phyloP scores from a whole-genome alignment of 768 basidiomycete genomes.

The Suillus clintonianus region DNA sequence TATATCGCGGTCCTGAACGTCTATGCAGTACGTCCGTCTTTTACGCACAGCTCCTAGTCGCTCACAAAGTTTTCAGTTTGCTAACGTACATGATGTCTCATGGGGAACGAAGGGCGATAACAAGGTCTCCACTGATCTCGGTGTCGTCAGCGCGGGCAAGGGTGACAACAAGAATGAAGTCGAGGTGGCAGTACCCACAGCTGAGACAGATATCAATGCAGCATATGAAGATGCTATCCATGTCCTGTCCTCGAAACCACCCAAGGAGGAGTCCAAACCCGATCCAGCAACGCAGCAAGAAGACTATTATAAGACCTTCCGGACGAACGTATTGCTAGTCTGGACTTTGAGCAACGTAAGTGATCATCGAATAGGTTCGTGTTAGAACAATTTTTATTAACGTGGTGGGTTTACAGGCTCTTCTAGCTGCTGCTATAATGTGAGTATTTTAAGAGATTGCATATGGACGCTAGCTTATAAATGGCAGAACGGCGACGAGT shows the following conservation, averaged over 20 bases:
- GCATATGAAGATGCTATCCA: conserved; percentile 91
- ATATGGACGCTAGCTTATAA: conserved; percentile 3
- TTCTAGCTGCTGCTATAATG: conserved; percentile 77
- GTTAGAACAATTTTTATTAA: conserved; percentile 3
- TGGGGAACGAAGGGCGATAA: conserved; percentile 98
- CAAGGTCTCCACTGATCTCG: conserved; percentile 82
- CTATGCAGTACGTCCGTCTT: conserved; percentile 56
- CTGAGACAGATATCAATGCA: conserved; percentile 86
- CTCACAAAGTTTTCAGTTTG: conserved; percentile 50
- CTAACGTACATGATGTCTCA: conserved; percentile 88
- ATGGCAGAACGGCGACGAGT: conserved; percentile 40
- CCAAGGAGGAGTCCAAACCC: conserved; percentile 64
- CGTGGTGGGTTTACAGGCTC: conserved; percentile 41
- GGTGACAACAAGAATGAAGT: conserved; percentile 73
- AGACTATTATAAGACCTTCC: conserved; percentile 86
- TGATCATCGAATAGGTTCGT: conserved; percentile 27
- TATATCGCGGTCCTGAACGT: conserved; percentile 95
- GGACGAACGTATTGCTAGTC: conserved; percentile 85
- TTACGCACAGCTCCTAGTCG: not conserved
- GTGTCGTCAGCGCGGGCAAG: conserved; percentile 67
- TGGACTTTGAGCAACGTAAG: conserved; percentile 87
- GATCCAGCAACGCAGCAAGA: conserved; percentile 70
- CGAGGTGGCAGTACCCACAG: conserved; percentile 82
- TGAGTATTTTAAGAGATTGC: conserved; percentile 36
- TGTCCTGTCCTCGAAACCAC: conserved; percentile 75